Percentiles rank a stretch among this genome's conserved stretches.
phyloP scores from a whole-genome alignment of 495 filamentous ascomycete genomes.

The Lasiosphaeria ovina region DNA sequence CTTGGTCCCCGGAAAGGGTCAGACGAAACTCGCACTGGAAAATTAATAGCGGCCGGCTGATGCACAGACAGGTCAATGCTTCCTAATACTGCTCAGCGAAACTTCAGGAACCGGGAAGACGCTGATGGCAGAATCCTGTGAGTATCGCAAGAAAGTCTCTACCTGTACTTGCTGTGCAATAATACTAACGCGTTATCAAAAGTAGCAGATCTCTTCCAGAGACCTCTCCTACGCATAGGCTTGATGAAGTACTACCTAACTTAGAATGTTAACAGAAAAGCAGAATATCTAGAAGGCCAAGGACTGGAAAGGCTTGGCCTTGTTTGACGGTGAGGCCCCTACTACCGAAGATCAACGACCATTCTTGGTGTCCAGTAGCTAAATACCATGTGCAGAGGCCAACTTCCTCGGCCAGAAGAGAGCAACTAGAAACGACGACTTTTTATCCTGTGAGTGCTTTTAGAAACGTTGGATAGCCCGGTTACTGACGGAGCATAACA shows the following conservation, averaged over 20 bases:
- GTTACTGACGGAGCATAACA: neutral
- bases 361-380: neutral
- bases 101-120: constrained; percentile 32
- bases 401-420: constrained; percentile 15
- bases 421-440: constrained; percentile 9
- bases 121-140: constrained; percentile 23
- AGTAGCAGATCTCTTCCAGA: constrained; percentile 13
- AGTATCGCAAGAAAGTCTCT: neutral
- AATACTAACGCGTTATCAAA: neutral
- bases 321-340: constrained; percentile 13
- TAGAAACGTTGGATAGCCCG: no score
- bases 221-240: constrained; percentile 6
- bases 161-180: neutral
- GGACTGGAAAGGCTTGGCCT: constrained; percentile 12
- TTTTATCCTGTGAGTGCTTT: neutral
- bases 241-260: constrained; percentile 10
- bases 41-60: constrained; percentile 2
- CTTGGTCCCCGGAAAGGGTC: constrained; percentile 29
- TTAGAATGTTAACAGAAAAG: neutral
- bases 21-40: neutral
- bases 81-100: constrained; percentile 29
- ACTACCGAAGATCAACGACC: neutral
- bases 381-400: constrained; percentile 1
- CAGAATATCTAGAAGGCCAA: constrained; percentile 12
- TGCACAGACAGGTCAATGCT: constrained; percentile 22